A percentile compares a stretch with the other conserved stretches of the same genome.
Conservation (phyloP, 2,329 filamentous ascomycete genomes). For the Aspergillus sp. region DNA sequence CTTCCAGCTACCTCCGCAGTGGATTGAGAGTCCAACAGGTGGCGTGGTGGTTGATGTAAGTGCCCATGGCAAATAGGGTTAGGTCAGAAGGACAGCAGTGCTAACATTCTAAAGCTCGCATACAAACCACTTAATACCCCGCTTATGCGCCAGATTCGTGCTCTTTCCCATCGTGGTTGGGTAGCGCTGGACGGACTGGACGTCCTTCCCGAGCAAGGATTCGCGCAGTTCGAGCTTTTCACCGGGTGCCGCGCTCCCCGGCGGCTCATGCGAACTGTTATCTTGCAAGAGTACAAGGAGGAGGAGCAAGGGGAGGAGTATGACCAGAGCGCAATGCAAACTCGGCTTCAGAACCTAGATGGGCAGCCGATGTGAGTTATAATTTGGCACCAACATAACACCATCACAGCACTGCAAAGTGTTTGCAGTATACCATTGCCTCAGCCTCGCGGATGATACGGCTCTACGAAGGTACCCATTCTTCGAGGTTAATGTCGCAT, state of each 20-base stretch:
- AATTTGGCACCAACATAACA: not conserved
- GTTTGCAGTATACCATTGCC: not conserved
- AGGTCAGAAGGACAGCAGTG: not conserved
- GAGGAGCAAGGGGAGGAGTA: constrained; percentile 29
- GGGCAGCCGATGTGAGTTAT: constrained; percentile 31
- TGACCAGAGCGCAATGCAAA: constrained; percentile 29
- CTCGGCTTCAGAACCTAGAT: constrained; percentile 31
- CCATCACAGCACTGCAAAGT: not conserved
- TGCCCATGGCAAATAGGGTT: not conserved
- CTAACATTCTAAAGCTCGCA: constrained; percentile 28
- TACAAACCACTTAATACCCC: constrained; percentile 42
- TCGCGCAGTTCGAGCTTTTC: constrained; percentile 42
- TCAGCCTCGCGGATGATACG: too few relatives aligned
- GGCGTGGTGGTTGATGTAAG: constrained; percentile 43
- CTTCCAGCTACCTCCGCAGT: constrained; percentile 35
- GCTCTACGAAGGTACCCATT: too few relatives aligned
- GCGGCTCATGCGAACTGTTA: constrained; percentile 37
- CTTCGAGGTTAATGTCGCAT: too few relatives aligned
- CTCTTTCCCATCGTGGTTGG: constrained; percentile 38
- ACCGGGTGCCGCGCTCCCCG: constrained; percentile 40
- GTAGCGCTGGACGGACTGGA: constrained; percentile 41
- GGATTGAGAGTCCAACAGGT: constrained; percentile 40
- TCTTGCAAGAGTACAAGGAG: constrained; percentile 36
- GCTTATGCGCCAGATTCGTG: constrained; percentile 38
- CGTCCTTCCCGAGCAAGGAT: constrained; percentile 41